A percentile compares a stretch with the other conserved stretches of the same genome.
Conservation (phyloP, 495 filamentous ascomycete genomes). For the Penicillium dipodomyicola region DNA sequence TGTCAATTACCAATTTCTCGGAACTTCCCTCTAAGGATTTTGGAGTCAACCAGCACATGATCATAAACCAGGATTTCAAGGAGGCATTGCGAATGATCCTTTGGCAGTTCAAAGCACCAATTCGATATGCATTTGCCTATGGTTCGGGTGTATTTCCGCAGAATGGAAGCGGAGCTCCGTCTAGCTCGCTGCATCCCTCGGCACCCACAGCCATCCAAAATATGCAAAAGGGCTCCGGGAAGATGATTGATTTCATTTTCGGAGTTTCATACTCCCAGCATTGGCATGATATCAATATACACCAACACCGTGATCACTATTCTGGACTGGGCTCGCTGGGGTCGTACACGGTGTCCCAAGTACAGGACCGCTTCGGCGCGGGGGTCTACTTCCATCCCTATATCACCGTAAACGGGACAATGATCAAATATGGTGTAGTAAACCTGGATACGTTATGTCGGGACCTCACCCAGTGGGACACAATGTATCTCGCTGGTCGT, state of each 20-base stretch:
- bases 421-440: slow-evolving; percentile 97
- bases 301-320: slow-evolving; percentile 89
- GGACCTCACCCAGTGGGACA: slow-evolving; percentile 87
- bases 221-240: slow-evolving; percentile 79
- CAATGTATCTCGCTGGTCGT: slow-evolving; percentile 88
- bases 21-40: slow-evolving; percentile 85
- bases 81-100: slow-evolving; percentile 82
- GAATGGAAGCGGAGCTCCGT: slow-evolving; percentile 47
- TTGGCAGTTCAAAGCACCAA: slow-evolving; percentile 90
- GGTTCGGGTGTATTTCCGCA: slow-evolving; percentile 96
- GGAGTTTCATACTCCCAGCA: slow-evolving; percentile 93
- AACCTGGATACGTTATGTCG: slow-evolving; percentile 82
- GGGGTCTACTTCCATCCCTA: slow-evolving; percentile 98
- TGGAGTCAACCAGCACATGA: slow-evolving; percentile 92
- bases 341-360: slow-evolving; percentile 73
- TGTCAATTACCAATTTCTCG: slow-evolving; percentile 74
- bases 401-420: slow-evolving; percentile 88
- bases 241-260: slow-evolving; percentile 99
- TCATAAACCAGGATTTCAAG: slow-evolving; percentile 91
- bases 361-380: slow-evolving; percentile 86
- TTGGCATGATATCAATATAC: slow-evolving; percentile 91
- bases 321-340: slow-evolving; percentile 81
- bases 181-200: slow-evolving; percentile 64
- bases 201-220: slow-evolving; percentile 72
- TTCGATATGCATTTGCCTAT: slow-evolving; percentile 95